phyloP scores from a whole-genome alignment of 805 yeast genomes.

The Metschnikowia dekortorum region DNA sequence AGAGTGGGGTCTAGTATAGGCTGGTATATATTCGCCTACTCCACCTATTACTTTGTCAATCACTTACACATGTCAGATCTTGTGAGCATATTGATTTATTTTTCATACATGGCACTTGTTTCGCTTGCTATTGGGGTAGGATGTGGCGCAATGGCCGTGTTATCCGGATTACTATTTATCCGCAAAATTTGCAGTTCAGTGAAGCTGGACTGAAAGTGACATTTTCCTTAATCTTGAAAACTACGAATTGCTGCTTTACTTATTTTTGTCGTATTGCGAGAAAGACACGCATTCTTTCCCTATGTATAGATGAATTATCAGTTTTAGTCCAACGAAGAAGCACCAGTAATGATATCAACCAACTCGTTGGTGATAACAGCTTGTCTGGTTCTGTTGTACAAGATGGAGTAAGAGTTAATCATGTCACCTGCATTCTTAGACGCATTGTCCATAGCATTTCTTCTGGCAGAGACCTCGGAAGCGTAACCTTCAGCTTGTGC shows the following conservation, averaged over 20 bases:
- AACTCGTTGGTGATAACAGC: conserved; percentile 63
- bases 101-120: conserved; percentile 66
- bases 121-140: conserved; percentile 60
- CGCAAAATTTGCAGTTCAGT: conserved; percentile 55
- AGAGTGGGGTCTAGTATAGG: conserved; percentile 66
- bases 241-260: neutral
- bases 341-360: conserved; percentile 99
- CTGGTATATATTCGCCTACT: conserved; percentile 62
- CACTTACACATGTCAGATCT: conserved; percentile 61
- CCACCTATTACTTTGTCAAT: conserved; percentile 59
- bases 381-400: conserved; percentile 77
- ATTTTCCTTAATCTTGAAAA: neutral
- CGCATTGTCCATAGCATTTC: conserved; percentile 99
- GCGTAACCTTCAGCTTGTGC: conserved; percentile 99
- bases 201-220: conserved; percentile 46
- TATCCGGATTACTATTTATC: conserved; percentile 64
- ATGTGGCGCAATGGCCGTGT: conserved; percentile 71
- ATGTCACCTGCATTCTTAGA: conserved; percentile 99
- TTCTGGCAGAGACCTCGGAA: conserved; percentile 95
- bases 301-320: conserved; percentile 3
- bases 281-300: neutral
- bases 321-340: conserved; percentile 86
- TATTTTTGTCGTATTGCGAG: conserved; percentile 2
- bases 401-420: conserved; percentile 93
- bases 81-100: conserved; percentile 62